Conservation (phyloP, 2,329 filamentous ascomycete species). For the Diaporthe citrichinensis region DNA sequence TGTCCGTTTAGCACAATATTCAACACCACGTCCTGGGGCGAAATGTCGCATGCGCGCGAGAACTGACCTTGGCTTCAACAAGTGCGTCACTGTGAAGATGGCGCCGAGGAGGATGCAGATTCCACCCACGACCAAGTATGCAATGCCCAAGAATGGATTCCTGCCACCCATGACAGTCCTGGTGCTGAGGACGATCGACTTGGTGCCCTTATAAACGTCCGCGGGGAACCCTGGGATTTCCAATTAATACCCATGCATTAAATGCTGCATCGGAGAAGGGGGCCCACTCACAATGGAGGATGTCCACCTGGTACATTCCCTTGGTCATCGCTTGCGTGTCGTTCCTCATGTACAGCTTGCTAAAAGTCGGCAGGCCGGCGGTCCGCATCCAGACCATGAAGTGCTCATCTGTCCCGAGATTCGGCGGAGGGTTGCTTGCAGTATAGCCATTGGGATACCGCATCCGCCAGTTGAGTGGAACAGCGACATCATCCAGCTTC, state of each 20-base stretch:
- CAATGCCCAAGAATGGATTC: slow-evolving; percentile 96
- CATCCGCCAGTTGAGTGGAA: slow-evolving; percentile 87
- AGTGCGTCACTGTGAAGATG: slow-evolving; percentile 89
- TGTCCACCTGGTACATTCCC: slow-evolving; percentile 83
- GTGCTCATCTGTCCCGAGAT: slow-evolving; percentile 81
- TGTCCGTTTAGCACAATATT: slow-evolving; percentile 31
- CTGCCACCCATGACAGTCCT: slow-evolving; percentile 93
- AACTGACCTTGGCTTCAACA: slow-evolving; percentile 88
- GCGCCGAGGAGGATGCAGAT: slow-evolving; percentile 91
- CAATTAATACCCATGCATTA: slow-evolving; percentile 35
- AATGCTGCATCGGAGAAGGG: slow-evolving; percentile 30
- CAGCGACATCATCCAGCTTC: slow-evolving; percentile 74
- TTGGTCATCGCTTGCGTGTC: slow-evolving; percentile 75
- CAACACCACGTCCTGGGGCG: neutral
- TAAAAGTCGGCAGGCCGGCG: slow-evolving; percentile 92
- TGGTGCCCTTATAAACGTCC: slow-evolving; percentile 84
- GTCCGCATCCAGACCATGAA: slow-evolving; percentile 99
- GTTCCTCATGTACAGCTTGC: slow-evolving; percentile 91
- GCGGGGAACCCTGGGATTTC: slow-evolving; percentile 81
- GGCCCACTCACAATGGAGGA: slow-evolving; percentile 79
- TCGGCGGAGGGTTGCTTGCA: slow-evolving; percentile 73
- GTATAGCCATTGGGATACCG: slow-evolving; percentile 81
- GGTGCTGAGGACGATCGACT: slow-evolving; percentile 90
- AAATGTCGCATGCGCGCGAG: slow-evolving; percentile 1
- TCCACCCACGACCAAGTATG: slow-evolving; percentile 93